Evolutionary conservation across 2,329 filamentous ascomycete genomes (phyloP), one percentile per base, ranked within the genome.

Genomic region (Cladosporium sp.): DNA sequence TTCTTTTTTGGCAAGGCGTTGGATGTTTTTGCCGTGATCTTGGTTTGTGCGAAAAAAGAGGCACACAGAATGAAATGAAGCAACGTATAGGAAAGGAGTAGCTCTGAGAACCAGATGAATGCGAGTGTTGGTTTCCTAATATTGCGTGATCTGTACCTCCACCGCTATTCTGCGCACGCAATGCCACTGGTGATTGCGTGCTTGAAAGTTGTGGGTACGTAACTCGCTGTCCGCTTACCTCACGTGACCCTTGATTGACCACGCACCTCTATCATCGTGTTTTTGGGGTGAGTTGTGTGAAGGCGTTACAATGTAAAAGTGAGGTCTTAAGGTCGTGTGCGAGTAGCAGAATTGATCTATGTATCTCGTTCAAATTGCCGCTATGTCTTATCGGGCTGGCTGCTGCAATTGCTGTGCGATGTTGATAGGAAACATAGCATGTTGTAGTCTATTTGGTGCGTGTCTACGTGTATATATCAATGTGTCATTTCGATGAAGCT

Each of bases 171-270:
- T n/a, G 28, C 28, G 52, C 52, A 55, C 52, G 52, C 52, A 34
- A 55, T 55, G 52, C 52, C 28, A 55, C 52, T 14, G 18, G 18
- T 55, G 52, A 55, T 55, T 18, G 52, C 52, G 52, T 55, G 52
- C 52, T 55, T 55, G 52, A 14, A 14, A 34, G 26, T 12, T 55
- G 28, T 55, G 41, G 41, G 41, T 47, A 47, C 41, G n/a, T 47
- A 21, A 3, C n/a, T 47, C n/a, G 41, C 41, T 24, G 41, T 47
- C n/a, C 38, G 38, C 18, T n/a, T 44, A 15, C 7, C 18, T n/a
- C n/a, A 47, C n/a, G 41, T 47, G 41, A 47, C 18, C 18, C 1
- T 44, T 5, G 18, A n/a, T 18, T 41, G 15, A 41, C 36, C 7
- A 21, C 18, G 10, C 15, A 18, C 38, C 38, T 18, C 10, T 3